Evolutionary conservation across 768 basidiomycete genomes (phyloP), one percentile per base, ranked within the genome.

Genomic region (Tylopilus felleus): DNA sequence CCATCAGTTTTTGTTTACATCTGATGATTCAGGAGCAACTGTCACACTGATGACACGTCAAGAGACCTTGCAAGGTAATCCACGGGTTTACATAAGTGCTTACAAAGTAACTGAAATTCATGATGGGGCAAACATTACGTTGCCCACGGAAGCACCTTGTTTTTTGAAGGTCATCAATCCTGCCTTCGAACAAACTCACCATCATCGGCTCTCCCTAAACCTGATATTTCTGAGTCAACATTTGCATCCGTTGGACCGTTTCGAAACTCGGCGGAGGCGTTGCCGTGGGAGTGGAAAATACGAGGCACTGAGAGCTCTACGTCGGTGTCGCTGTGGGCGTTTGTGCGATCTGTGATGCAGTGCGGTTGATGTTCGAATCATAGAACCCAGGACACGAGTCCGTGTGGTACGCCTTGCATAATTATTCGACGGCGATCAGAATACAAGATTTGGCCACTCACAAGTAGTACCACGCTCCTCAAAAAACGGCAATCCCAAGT

Each of bases 381-480:
- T 64, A 67, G 54, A 54, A 68, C 40, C 59, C 67, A 9, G 66
- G 65, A 43, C 67, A 68, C 22, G 49, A 53, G 22, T 39, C 62
- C 25, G 65, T 67, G 16, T 60, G 67, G 41, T 69, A 67, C 5
- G 67, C 65, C 43, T 67, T 67, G 39, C 16, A 42, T n/a, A 47
- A 38, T 27, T 19, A 19, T 38, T 39, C 47, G 10, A 6, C 33
- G 33, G 16, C 13, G 13, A 12, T 4, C 16, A 35, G 33, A 35
- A 35, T n/a, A 35, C n/a, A n/a, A n/a, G n/a, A n/a, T n/a, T n/a
- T n/a, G n/a, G n/a, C n/a, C n/a, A 53, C 60, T 53, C 27, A 61
- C 60, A 61, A 49, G 36, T 60, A 61, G 8, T n/a, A n/a, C n/a
- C n/a, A 61, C 22, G 8, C 60, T 61, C 28, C 59, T 45, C 52